Conservation (phyloP, 2,329 filamentous ascomycete species). For the Cordyceps militaris region DNA sequence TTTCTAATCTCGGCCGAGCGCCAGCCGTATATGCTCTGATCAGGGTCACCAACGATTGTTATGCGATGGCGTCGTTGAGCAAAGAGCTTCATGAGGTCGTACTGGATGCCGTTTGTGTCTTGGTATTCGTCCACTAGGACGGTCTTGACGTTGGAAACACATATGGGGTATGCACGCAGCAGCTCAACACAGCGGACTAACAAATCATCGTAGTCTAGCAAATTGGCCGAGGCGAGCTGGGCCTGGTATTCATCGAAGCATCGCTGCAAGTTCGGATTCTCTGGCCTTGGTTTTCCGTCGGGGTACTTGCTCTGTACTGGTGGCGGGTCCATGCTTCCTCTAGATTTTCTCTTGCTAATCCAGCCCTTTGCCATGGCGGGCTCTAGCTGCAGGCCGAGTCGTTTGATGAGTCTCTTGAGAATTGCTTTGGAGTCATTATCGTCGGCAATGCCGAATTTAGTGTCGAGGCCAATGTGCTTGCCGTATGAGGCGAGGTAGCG, state of each 20-base stretch:
- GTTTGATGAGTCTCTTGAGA: slow-evolving; percentile 74
- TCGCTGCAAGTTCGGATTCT: slow-evolving; percentile 54
- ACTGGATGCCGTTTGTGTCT: slow-evolving; percentile 92
- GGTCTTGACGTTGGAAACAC: slow-evolving; percentile 81
- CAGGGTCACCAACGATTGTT: slow-evolving; percentile 91
- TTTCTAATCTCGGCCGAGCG: slow-evolving; percentile 90
- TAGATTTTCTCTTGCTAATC: slow-evolving; percentile 64
- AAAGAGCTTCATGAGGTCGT: slow-evolving; percentile 86
- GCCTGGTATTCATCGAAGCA: slow-evolving; percentile 72
- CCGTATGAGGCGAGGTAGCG: slow-evolving; percentile 82
- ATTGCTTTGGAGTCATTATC: slow-evolving; percentile 72
- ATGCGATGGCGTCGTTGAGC: slow-evolving; percentile 67
- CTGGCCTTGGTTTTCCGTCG: slow-evolving; percentile 27
- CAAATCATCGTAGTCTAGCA: slow-evolving; percentile 92
- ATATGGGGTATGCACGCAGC: slow-evolving; percentile 63
- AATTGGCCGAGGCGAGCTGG: slow-evolving; percentile 65
- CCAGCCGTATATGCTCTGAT: slow-evolving; percentile 97
- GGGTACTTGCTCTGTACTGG: slow-evolving; percentile 22
- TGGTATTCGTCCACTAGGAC: slow-evolving; percentile 97
- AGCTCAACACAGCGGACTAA: slow-evolving; percentile 77
- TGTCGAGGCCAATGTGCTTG: slow-evolving; percentile 69
- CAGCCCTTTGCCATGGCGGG: slow-evolving; percentile 62
- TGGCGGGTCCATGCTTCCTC: slow-evolving; percentile 38
- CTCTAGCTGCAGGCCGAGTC: slow-evolving; percentile 61
- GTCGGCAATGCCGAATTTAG: slow-evolving; percentile 88